phyloP scores from a whole-genome alignment of 225 moss, liverwort and hornwort species.

The Bryoerythrophyllum caledonicum region DNA sequence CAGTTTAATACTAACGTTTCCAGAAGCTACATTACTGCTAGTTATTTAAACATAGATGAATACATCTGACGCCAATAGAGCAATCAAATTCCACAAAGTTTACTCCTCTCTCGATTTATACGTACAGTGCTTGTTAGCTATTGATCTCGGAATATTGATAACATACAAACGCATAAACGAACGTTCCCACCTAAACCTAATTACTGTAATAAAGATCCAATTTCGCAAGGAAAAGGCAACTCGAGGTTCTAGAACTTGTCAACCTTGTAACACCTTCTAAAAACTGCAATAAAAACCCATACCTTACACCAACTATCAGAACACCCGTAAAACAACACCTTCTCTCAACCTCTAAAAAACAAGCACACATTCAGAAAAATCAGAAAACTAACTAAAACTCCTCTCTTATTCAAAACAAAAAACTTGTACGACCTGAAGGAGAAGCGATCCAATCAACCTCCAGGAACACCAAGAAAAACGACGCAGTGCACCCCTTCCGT shows the following conservation, averaged over 20 bases:
- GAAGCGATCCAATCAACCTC: neutral
- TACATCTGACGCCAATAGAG: neutral
- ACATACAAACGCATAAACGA: neutral
- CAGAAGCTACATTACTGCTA: neutral
- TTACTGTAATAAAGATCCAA: neutral
- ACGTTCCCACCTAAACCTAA: neutral
- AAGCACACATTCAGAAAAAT: neutral
- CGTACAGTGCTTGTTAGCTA: neutral
- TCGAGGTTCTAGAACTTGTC: neutral
- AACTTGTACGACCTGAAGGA: neutral
- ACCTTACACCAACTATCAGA: neutral
- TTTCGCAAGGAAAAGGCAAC: neutral
- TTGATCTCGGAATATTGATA: neutral
- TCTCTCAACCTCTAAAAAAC: neutral
- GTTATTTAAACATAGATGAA: neutral
- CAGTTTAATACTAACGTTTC: neutral
- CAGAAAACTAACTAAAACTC: neutral
- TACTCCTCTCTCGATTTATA: neutral
- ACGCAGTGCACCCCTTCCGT: too few relatives aligned
- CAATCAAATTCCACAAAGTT: neutral
- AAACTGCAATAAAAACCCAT: neutral
- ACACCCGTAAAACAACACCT: neutral
- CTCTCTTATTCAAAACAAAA: neutral
- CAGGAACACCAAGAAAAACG: neutral
- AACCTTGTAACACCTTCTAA: neutral